These are phyloP conservation scores for Bromus sterilis DNA, from an alignment of 176 grass and related monocot genomes.

Conservation along the genomic window DNA sequence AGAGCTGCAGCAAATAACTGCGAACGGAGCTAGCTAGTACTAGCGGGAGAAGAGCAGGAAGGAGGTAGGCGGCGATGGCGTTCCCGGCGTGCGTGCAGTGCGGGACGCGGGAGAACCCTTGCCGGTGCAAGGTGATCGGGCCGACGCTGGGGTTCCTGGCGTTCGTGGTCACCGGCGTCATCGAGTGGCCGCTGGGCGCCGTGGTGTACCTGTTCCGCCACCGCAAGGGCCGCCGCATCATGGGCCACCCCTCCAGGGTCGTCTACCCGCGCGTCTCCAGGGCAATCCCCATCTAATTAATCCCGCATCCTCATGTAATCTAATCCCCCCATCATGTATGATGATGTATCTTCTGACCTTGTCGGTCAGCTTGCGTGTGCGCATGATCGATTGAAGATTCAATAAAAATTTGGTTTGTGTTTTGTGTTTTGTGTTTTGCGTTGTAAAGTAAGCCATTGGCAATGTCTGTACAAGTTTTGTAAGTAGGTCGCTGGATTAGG, in stretches of 20 bases:
- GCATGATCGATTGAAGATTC: not conserved
- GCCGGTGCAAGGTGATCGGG: constrained; percentile 69
- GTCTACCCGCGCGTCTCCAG: constrained; percentile 66
- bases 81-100: constrained; percentile 9
- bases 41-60: not conserved
- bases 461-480: not conserved
- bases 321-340: not conserved
- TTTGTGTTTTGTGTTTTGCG: not conserved
- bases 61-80: not conserved
- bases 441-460: not conserved
- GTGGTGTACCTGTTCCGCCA: constrained; percentile 82
- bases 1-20: no score
- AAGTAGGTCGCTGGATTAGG: no score
- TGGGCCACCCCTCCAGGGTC: constrained; percentile 69
- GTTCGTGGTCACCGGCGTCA: constrained; percentile 46
- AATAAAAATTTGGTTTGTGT: not conserved
- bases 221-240: constrained; percentile 92
- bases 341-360: not conserved
- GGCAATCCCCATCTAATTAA: constrained; percentile 54
- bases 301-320: not conserved
- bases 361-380: not conserved
- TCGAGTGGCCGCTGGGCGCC: constrained; percentile 82
- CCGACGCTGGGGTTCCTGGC: constrained; percentile 84
- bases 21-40: not conserved
- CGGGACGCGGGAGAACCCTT: constrained; percentile 66